A percentile compares a stretch with the other conserved stretches of the same genome.
phyloP scores from a whole-genome alignment of 129 eudicot species.

The Solidago caesia region DNA sequence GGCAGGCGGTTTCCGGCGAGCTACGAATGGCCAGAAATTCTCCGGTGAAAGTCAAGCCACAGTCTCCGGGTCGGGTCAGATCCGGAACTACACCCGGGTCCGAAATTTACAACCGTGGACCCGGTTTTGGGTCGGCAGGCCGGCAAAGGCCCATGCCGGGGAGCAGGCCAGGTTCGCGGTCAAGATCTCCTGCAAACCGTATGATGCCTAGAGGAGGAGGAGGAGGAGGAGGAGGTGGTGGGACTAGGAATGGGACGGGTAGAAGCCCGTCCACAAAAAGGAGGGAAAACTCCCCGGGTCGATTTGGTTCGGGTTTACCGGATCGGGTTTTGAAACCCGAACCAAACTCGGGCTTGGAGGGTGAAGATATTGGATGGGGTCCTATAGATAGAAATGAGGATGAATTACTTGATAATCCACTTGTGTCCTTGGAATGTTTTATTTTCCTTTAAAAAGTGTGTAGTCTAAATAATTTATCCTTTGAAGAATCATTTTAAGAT shows the following conservation, averaged over 20 bases:
- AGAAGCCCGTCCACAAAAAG: slow-evolving; percentile 57
- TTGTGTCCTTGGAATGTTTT: slow-evolving; percentile 91
- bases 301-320: slow-evolving; percentile 38
- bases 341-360: slow-evolving; percentile 25
- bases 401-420: slow-evolving; percentile 86
- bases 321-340: slow-evolving; percentile 2
- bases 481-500: background rate
- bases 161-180: slow-evolving; percentile 29
- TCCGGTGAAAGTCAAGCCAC: slow-evolving; percentile 52
- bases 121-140: slow-evolving; percentile 33
- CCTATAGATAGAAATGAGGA: slow-evolving; percentile 41
- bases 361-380: slow-evolving; percentile 33
- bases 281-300: slow-evolving; percentile 60
- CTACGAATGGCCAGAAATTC: slow-evolving; percentile 40
- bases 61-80: slow-evolving; percentile 54
- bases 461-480: slow-evolving; percentile 5
- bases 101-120: slow-evolving; percentile 25
- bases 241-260: slow-evolving; percentile 32
- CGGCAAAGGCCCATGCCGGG: slow-evolving; percentile 32
- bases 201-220: slow-evolving; percentile 12
- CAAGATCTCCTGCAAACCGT: slow-evolving; percentile 68
- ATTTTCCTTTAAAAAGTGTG: slow-evolving; percentile 55
- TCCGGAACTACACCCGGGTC: slow-evolving; percentile 35
- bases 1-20: slow-evolving; percentile 43
- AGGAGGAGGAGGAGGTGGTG: slow-evolving; percentile 29